Percentiles rank a stretch among this genome's conserved stretches.
Conservation (phyloP, 345 rosid species). For the Eucalyptus grandis region DNA sequence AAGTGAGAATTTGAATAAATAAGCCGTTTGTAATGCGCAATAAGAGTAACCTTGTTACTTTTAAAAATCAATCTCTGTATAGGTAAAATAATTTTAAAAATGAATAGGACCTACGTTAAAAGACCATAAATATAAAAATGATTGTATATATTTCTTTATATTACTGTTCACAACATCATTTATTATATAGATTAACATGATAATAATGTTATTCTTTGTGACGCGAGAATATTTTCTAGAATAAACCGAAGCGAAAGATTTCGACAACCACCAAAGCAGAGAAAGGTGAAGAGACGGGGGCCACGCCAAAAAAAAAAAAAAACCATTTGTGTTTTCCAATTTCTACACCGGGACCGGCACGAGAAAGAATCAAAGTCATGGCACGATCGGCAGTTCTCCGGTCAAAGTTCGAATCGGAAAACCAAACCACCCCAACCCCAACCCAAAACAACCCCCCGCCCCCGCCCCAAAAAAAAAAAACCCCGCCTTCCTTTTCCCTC, state of each 20-base stretch:
- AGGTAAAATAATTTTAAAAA: not conserved
- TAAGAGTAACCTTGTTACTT: not conserved
- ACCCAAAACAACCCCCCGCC: too few species aligned
- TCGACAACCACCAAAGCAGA: not conserved
- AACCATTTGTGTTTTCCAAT: not conserved
- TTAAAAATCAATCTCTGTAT: not conserved
- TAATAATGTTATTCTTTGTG: not conserved
- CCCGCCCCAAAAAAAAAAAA: too few species aligned
- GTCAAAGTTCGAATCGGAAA: slow-evolving; percentile 4
- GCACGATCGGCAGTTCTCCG: not conserved
- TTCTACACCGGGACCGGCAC: not conserved
- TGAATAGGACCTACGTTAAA: not conserved
- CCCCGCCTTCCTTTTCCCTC: too few species aligned
- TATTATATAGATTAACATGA: not conserved
- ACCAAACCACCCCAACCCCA: too few species aligned
- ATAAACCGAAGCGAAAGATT: not conserved
- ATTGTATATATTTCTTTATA: not conserved
- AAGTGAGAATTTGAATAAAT: not conserved
- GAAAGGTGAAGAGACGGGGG: not conserved
- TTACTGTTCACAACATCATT: not conserved
- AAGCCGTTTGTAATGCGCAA: not conserved
- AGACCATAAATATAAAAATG: not conserved
- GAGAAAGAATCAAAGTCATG: not conserved
- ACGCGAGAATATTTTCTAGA: not conserved
- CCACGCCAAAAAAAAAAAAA: not conserved